Base-by-base conservation (phyloP, 768 basidiomycete genomes). In the Termitomyces titanicus region DNA sequence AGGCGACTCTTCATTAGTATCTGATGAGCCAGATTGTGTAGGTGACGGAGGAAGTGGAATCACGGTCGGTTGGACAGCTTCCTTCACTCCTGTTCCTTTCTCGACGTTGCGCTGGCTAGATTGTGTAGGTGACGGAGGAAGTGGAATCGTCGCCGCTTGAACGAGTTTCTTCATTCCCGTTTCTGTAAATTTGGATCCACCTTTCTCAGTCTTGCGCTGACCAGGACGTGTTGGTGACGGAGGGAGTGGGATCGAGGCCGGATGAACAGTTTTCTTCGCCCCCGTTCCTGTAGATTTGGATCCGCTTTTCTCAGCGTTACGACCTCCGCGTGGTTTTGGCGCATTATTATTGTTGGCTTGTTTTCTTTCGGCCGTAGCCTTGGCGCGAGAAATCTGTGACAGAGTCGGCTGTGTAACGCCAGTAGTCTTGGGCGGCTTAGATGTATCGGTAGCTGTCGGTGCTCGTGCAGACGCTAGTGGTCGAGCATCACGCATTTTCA, bases 1-100 rank as follows among this genome's bases (percentile, higher is more conserved):
- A 38, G 51, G 10, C 35, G 17, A 43, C 15, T 49, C 47, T 38
- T 35, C 37, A 7, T 15, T 40, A 27, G 31, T 15, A 11, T 33
- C 17, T 40, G 33, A 22, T 6, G 20, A 27, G 5, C 33, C 13
- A 46, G 51, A 43, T 22, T 57, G 65, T 34, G 61, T 53, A 18
- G 75, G 72, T 20, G 75, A 75, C 12, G 70, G 66, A 27, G 74
- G 74, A 44, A 76, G 65, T 13, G 73, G 69, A 40, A 75, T 60
- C 52, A 65, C 60, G 1, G 66, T 58, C 29, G 74, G 70, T n/a
- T 68, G 67, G n/a, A 63, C 46, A 13, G 68, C 60, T 37, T 65
- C 63, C 45, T 45, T 12, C 6, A 44, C 50, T 38, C 24, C 37
- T 40, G 22, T 45, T 15, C 35, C 47, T 48, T 35, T 25, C 47